These are phyloP conservation scores for Amphicarpaea edgeworthii DNA, from an alignment of 306 rosid species.

Conservation along the genomic window DNA sequence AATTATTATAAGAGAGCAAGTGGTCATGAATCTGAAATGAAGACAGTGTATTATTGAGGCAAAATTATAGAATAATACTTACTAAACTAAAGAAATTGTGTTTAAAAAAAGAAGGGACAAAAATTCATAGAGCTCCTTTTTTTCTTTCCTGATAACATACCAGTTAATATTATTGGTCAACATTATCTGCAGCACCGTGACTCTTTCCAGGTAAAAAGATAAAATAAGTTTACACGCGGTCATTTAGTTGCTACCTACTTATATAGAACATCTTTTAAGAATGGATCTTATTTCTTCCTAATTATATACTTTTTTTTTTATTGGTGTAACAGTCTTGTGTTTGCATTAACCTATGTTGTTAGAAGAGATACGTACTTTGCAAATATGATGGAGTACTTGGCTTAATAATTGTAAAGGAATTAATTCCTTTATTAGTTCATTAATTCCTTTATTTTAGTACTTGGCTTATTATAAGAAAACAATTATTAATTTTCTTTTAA, in stretches of 20 bases:
- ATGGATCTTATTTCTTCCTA: not conserved
- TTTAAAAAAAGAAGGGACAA: not conserved
- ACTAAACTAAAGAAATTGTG: not conserved
- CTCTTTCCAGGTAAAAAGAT: not conserved
- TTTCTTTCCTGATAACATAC: not conserved
- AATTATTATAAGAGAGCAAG: conserved; percentile 12
- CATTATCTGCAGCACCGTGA: not conserved
- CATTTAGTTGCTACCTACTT: not conserved
- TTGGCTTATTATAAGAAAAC: not conserved
- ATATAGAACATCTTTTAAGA: not conserved
- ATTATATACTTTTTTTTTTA: not conserved
- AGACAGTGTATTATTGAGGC: not conserved
- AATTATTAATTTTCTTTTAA: not conserved
- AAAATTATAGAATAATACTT: not conserved
- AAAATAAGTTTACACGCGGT: too few species aligned
- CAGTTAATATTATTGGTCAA: not conserved
- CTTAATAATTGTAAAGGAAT: too few species aligned
- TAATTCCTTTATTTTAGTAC: not conserved
- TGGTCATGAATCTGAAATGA: conserved; percentile 14
- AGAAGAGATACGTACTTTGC: not conserved
- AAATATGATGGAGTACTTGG: not conserved
- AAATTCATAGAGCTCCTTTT: not conserved
- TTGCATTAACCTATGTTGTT: not conserved
- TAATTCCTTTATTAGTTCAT: too few species aligned
- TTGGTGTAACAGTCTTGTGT: not conserved